Base-by-base conservation (phyloP, 1,284 basidiomycete genomes). In the Ceratobasidium papillatum region DNA sequence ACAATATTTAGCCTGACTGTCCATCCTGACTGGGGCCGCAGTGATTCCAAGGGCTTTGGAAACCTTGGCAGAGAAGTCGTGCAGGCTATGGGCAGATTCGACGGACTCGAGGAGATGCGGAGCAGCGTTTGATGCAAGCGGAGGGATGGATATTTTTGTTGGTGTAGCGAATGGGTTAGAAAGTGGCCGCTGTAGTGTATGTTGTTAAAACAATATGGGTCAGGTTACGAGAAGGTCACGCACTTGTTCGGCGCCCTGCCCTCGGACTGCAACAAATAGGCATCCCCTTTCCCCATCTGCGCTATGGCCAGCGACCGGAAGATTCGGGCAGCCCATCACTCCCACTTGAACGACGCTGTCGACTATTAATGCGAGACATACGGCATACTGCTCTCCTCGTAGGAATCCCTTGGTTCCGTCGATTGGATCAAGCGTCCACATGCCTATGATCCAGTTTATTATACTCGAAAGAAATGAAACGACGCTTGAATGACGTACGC, bases 1-100 rank as follows among this genome's bases (percentile, higher is more conserved):
- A 38, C 92, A 91, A 80, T 99, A 99, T 84, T 99, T 99, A 8
- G 96, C 96, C 83, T 99, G 97, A 81, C 93, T 95, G 82, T 99
- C 98, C 95, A 99, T 98, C 34, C 95, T 87, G n/a, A 92, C 86
- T 52, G 94, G 88, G 22, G 86, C 80, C 38, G 87, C 84, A 11
- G 88, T 89, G 75, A 97, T 88, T 17, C 87, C 87, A 34, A 98
- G 85, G 2, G 92, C 79, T 66, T 87, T 81, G 0, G 93, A 90
- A 56, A 98, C 92, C 11, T 86, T 87, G 52, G 89, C 88, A 80
- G 94, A 96, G 79, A 95, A 92, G 25, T 87, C 87, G 77, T 97
- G 93, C 30, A 95, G 93, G 1, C 95, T 93, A 81, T 99, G 98
- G 0, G 91, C 93, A 1, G 94, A 90, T 82, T 99, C 98, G 59